These are phyloP conservation scores for Cyclotella baltica DNA, from an alignment of 108 stramenopile species.

Conservation along the genomic window DNA sequence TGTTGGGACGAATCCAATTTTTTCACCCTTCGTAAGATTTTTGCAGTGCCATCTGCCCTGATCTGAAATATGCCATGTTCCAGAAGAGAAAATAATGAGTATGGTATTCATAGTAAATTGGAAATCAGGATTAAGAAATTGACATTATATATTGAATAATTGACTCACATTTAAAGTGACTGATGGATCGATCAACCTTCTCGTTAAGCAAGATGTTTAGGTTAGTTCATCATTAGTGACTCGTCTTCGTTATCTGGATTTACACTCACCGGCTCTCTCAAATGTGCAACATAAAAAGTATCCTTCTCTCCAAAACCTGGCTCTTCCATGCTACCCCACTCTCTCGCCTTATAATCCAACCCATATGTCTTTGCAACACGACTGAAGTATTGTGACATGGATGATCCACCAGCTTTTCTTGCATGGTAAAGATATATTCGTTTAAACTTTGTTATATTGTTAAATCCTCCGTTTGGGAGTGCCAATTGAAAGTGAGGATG, in stretches of 20 bases:
- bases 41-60: conserved; percentile 52
- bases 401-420: conserved; percentile 43
- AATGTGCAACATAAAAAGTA: conserved; percentile 53
- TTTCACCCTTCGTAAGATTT: conserved; percentile 11
- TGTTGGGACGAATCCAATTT: conserved; percentile 28
- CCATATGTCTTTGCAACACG: conserved; percentile 36
- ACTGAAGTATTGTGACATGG: conserved; percentile 38
- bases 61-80: conserved; percentile 17
- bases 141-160: too few species aligned
- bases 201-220: not conserved
- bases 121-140: not conserved
- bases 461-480: conserved; percentile 27
- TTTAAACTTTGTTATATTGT: conserved; percentile 39
- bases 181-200: conserved; percentile 26
- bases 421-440: conserved; percentile 53
- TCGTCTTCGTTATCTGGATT: not conserved
- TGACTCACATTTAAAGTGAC: conserved; percentile 37
- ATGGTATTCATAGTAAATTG: not conserved
- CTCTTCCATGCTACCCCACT: conserved; percentile 35
- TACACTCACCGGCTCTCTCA: conserved; percentile 43
- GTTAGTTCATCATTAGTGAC: not conserved
- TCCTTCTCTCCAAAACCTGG: conserved; percentile 34
- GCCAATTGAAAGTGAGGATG: conserved; percentile 42
- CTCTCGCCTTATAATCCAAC: conserved; percentile 21
- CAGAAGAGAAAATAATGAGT: not conserved